A percentile compares a stretch with the other conserved stretches of the same genome.
Conservation (phyloP, 1,139 yeast genomes). For the Yamadazyma oceani region DNA sequence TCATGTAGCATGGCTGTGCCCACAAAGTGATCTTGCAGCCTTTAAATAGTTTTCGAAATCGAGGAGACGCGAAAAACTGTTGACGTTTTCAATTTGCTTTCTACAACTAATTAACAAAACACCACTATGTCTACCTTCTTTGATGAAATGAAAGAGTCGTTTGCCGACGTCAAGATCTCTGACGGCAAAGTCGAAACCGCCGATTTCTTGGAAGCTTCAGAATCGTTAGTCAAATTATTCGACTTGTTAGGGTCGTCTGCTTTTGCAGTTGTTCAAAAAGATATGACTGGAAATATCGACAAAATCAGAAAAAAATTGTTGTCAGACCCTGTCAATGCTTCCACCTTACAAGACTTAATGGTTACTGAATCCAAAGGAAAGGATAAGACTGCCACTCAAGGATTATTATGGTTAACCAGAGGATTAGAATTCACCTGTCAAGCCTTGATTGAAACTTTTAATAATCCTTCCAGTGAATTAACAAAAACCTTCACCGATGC, state of each 20-base stretch:
- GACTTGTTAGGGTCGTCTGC: constrained; percentile 86
- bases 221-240: constrained; percentile 77
- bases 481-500: constrained; percentile 80
- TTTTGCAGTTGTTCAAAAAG: constrained; percentile 80
- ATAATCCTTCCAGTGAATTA: constrained; percentile 61
- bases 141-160: constrained; percentile 72
- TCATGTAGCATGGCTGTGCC: no score
- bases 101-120: not conserved
- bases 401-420: constrained; percentile 81
- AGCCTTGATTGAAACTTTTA: constrained; percentile 79
- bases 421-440: constrained; percentile 88
- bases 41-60: no score
- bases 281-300: constrained; percentile 82
- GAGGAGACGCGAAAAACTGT: not conserved
- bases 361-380: constrained; percentile 65
- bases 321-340: constrained; percentile 60
- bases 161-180: constrained; percentile 66
- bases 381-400: constrained; percentile 85
- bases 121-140: constrained; percentile 65
- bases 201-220: constrained; percentile 80
- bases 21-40: no score
- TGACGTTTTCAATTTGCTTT: not conserved
- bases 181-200: constrained; percentile 68
- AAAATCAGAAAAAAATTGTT: constrained; percentile 70
- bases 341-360: constrained; percentile 76